These are phyloP conservation scores for Pinus albicaulis DNA, from an alignment of 75 land plant species.

Conservation along the genomic window DNA sequence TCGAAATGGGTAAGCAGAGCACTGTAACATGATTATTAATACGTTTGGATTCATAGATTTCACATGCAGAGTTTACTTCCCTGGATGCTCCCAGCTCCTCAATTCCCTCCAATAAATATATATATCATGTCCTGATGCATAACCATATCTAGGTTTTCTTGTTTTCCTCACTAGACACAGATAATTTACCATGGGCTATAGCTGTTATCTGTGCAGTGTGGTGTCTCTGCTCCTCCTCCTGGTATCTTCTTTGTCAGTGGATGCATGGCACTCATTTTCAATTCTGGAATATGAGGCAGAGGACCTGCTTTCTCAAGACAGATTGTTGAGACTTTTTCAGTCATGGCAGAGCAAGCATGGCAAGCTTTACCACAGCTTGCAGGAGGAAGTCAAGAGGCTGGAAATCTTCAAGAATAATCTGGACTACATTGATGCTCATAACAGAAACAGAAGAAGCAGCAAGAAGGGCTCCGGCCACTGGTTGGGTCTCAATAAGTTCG, in stretches of 20 bases:
- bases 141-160: too few species aligned
- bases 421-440: conserved; percentile 22
- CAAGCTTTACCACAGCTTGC: not conserved
- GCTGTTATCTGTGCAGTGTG: not conserved
- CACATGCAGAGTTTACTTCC: too few species aligned
- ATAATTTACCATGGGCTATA: conserved; percentile 1
- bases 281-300: conserved; percentile 6
- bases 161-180: not conserved
- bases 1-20: too few species aligned
- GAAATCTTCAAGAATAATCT: conserved; percentile 37
- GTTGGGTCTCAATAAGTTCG: conserved; percentile 43
- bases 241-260: not conserved
- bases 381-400: conserved; percentile 11
- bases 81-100: too few species aligned
- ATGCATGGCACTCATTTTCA: not conserved
- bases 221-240: not conserved
- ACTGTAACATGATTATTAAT: too few species aligned
- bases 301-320: conserved; percentile 16
- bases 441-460: conserved; percentile 7
- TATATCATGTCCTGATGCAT: too few species aligned
- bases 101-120: too few species aligned
- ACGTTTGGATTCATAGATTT: too few species aligned
- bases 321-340: conserved; percentile 10
- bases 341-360: conserved; percentile 7
- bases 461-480: conserved; percentile 13